Conservation (phyloP, 2,329 filamentous ascomycete genomes). For the Aureobasidium namibiae region DNA sequence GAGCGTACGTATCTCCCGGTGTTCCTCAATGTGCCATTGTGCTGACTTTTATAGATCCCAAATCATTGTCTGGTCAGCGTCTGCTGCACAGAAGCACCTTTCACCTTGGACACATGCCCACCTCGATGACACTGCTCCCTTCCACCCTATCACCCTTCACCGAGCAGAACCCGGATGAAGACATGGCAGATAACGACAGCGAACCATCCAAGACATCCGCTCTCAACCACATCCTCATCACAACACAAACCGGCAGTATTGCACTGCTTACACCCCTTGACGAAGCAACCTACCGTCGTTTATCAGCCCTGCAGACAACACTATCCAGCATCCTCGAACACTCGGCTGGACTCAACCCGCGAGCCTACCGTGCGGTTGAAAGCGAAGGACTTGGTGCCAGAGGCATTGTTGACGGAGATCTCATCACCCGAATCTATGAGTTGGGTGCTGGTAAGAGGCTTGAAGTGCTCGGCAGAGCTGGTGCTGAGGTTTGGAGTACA, state of each 20-base stretch:
- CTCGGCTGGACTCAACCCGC: slow-evolving; percentile 72
- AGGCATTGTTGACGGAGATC: slow-evolving; percentile 68
- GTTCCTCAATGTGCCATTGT: not conserved
- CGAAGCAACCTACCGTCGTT: slow-evolving; percentile 73
- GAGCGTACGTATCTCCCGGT: slow-evolving; percentile 57
- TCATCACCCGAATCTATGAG: slow-evolving; percentile 69
- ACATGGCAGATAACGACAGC: slow-evolving; percentile 16
- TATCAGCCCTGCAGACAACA: slow-evolving; percentile 74
- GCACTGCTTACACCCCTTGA: slow-evolving; percentile 68
- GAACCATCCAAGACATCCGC: slow-evolving; percentile 21
- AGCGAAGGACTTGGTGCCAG: slow-evolving; percentile 44
- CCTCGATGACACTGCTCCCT: slow-evolving; percentile 67
- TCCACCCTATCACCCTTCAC: slow-evolving; percentile 46
- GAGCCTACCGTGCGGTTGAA: slow-evolving; percentile 59
- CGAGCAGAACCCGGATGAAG: slow-evolving; percentile 24
- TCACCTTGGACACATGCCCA: slow-evolving; percentile 71
- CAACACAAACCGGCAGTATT: slow-evolving; percentile 68
- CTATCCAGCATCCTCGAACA: slow-evolving; percentile 69
- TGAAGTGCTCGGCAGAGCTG: slow-evolving; percentile 68
- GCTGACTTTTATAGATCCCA: slow-evolving; percentile 58
- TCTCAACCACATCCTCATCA: slow-evolving; percentile 54
- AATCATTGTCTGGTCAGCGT: slow-evolving; percentile 80
- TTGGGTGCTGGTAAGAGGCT: slow-evolving; percentile 60
- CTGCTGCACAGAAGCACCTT: slow-evolving; percentile 84
- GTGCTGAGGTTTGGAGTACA: slow-evolving; percentile 58